These are phyloP conservation scores for Camellia granthamiana DNA, from an alignment of 148 eudicot species.

Conservation along the genomic window DNA sequence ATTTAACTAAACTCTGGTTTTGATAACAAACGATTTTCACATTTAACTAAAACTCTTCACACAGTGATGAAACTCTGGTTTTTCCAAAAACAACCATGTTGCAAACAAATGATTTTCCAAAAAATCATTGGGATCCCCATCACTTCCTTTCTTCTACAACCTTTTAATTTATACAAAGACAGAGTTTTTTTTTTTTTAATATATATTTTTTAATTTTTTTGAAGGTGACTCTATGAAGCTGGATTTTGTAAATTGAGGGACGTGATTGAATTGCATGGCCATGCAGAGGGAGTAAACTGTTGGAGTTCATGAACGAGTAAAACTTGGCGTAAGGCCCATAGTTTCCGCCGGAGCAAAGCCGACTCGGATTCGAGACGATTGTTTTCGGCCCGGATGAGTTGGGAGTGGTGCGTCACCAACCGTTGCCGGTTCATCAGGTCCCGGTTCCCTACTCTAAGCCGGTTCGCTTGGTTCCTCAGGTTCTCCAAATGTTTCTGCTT, in stretches of 20 bases:
- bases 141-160: background rate
- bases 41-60: background rate
- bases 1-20: too few species aligned
- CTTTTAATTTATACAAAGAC: background rate
- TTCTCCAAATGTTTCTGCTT: slow-evolving; percentile 54
- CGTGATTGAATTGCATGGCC: slow-evolving; percentile 21
- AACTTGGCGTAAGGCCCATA: slow-evolving; percentile 33
- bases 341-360: slow-evolving; percentile 32
- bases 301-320: slow-evolving; percentile 38
- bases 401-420: slow-evolving; percentile 24
- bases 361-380: slow-evolving; percentile 34
- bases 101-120: slow-evolving; percentile 16
- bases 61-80: background rate
- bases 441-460: slow-evolving; percentile 32
- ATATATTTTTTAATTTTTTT: too few species aligned
- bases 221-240: background rate
- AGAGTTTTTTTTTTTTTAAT: background rate
- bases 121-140: slow-evolving; percentile 12
- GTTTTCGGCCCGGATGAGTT: slow-evolving; percentile 33
- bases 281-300: slow-evolving; percentile 17
- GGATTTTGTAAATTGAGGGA: slow-evolving; percentile 22
- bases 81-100: background rate
- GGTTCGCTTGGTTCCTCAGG: slow-evolving; percentile 37
- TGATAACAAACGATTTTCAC: background rate
- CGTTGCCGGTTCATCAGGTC: slow-evolving; percentile 41